Evolutionary conservation across 208 protist species (phyloP), one percentile per base, ranked within the genome.

Genomic region (Borovskyia barvae): DNA sequence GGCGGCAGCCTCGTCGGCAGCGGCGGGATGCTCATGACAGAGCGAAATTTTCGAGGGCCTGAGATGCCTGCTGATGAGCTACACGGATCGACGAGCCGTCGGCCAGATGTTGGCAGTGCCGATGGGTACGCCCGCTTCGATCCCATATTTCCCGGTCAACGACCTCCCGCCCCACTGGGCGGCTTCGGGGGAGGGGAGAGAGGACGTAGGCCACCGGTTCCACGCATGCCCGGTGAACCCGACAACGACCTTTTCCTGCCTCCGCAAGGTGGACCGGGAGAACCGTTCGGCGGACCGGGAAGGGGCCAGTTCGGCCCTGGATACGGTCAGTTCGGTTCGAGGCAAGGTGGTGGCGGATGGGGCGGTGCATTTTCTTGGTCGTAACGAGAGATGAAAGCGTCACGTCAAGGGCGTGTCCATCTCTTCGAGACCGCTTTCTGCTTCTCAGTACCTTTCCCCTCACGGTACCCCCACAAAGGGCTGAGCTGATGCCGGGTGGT

Each of bases 121-220:
- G 53, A 72, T 43, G 42, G 17, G 32, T 73, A 67, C 43, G 67
- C 77, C n/a, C 79, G 88, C 29, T 90, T 82, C 55, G 79, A 92
- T 54, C 85, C 88, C 29, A 91, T 95, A 47, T 86, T 91, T 50
- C 82, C 88, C 8, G 85, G 82, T 9, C 70, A 92, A 42, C 14
- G 28, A 30, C 55, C 62, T 4, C 52, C 73, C 14, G 50, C 46
- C 43, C 12, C n/a, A n/a, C n/a, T 48, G 28, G 37, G 60, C 14
- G 36, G 52, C 30, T 26, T 54, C 43, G 53, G 35, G 7, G 53
- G 54, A 5, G 7, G 40, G 17, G 63, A 24, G 15, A 37, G 45
- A 41, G 59, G 37, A 3, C 15, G 43, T n/a, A 47, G 30, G 43
- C 62, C n/a, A 28, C 5, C 30, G 22, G 68, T 59, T 0, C 66